Evolutionary conservation across 75 land plant species (phyloP).

Genomic region (Cryptomeria japonica): DNA sequence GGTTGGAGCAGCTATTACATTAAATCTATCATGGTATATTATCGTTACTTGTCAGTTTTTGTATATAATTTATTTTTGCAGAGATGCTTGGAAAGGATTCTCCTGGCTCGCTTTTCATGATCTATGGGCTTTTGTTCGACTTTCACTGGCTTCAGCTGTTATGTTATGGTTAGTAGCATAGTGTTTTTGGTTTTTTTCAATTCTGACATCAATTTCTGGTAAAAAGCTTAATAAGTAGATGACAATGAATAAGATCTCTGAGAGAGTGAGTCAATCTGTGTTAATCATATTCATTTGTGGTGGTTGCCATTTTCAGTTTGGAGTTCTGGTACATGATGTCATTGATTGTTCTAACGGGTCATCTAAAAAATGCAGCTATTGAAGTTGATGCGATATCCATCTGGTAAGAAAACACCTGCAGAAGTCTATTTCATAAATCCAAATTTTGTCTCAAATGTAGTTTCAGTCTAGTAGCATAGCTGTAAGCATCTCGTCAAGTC

Average conservation of each 20-base stretch:
- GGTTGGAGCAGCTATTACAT: no score
- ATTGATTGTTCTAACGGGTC: constrained; percentile 63
- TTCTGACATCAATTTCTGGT: no score
- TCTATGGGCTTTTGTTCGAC: no score
- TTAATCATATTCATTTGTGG: not conserved
- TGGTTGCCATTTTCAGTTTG: constrained; percentile 43
- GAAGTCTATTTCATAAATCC: constrained; percentile 18
- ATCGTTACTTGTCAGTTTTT: no score
- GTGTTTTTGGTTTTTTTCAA: no score
- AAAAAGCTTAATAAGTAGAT: not conserved
- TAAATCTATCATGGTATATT: no score
- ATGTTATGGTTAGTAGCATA: no score
- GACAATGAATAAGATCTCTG: not conserved
- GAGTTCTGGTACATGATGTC: constrained; percentile 21
- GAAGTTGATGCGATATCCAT: constrained; percentile 75
- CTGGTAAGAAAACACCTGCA: constrained; percentile 14
- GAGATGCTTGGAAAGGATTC: no score
- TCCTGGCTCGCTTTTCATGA: no score
- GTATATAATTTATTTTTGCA: no score
- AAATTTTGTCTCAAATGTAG: not conserved
- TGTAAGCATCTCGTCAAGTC: no score
- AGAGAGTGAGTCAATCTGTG: not conserved
- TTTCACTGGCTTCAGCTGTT: no score
- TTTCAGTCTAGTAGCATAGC: not conserved
- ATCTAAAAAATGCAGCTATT: constrained; percentile 57